Conservation (phyloP, 2,329 filamentous ascomycete species). For the Sporothrix variecibatus region DNA sequence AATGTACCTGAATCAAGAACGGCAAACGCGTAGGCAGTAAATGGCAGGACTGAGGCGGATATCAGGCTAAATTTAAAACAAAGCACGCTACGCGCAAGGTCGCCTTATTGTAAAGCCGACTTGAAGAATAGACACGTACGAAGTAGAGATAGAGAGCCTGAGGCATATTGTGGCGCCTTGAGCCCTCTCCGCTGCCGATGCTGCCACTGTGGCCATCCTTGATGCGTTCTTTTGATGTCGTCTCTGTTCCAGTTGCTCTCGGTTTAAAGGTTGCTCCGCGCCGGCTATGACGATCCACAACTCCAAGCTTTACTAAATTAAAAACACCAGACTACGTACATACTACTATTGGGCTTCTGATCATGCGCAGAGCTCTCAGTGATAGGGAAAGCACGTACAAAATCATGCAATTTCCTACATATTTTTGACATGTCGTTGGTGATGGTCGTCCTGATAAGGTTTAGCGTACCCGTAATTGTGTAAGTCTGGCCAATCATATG, state of each 20-base stretch:
- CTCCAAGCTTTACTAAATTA: too few species aligned
- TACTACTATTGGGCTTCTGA: too few species aligned
- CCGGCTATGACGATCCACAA: background rate
- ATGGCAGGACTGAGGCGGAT: background rate
- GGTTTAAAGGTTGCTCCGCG: background rate
- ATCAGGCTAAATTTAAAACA: background rate
- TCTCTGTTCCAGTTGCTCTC: background rate
- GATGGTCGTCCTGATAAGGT: background rate
- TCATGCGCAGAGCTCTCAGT: too few species aligned
- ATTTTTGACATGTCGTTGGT: background rate
- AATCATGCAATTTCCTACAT: background rate
- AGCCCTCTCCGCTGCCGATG: background rate
- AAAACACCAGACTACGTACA: too few species aligned
- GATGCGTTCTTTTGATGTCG: background rate
- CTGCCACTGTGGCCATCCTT: background rate
- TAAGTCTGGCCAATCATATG: conserved; percentile 8
- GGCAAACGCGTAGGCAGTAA: background rate
- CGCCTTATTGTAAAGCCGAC: too few species aligned
- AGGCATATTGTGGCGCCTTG: background rate
- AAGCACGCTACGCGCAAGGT: background rate
- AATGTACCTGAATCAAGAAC: background rate
- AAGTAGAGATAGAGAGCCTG: too few species aligned
- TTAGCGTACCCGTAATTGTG: background rate
- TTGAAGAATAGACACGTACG: too few species aligned
- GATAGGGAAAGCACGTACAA: too few species aligned